Evolutionary conservation across 352 stramenopile species (phyloP), one percentile per base, ranked within the genome.

Genomic region (Aphanomyces astaci): DNA sequence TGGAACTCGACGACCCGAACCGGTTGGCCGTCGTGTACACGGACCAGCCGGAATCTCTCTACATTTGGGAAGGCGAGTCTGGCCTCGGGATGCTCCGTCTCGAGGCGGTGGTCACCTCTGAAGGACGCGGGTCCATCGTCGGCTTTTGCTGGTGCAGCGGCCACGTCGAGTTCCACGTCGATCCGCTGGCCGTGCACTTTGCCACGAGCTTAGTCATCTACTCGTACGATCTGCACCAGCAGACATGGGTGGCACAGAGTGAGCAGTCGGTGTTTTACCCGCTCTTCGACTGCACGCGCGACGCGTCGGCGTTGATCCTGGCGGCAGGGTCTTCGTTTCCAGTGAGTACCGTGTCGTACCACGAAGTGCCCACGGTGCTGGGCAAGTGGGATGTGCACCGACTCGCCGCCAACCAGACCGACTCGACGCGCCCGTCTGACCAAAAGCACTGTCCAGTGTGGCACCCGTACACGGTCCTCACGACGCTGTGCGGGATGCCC

Each of bases 1-100:
- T 94, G 60, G 84, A 92, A 77, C 81, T 94, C 19, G 82, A 94
- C 63, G 86, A 94, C 65, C 86, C 84, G 3, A 94, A 94, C 59
- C 84, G 86, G 25, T 71, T 94, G 32, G 86, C 84, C 1, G 78
- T 94, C 9, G 53, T 94, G 15, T 74, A 86, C 69, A 66, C 71
- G 30, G 66, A 73, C 59, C 72, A 70, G 28, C 81, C 81, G 0
- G 73, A 89, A 11, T 73, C 76, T 28, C 63, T 94, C 0, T 74
- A 86, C 53, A 77, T 94, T 3, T 88, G 89, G 65, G 86, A 94
- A 73, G 86, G 77, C 7, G 86, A 94, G 64, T 92, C 82, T 9
- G 86, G 86, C 1, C 73, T 94, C 5, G 86, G 86, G 25, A 92
- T 92, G 63, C 72, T 92, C 52, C 78, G 82, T 9, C 70, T 80